Evolutionary conservation across 805 yeast species (phyloP).

Genomic region (Myxozyma melibiosi): DNA sequence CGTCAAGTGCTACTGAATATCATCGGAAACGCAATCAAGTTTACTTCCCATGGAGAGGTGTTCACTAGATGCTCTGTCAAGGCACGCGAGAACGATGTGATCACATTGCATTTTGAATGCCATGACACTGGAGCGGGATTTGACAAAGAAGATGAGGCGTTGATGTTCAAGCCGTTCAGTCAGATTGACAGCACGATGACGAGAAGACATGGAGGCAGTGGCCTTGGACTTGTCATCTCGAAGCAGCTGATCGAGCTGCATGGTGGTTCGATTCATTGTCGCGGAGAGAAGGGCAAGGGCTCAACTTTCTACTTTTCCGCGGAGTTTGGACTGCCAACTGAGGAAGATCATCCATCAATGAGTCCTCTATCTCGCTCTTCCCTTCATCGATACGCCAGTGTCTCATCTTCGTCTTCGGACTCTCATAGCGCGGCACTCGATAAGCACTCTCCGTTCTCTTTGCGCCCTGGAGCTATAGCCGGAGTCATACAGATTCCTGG

Average conservation of each 20-base stretch:
- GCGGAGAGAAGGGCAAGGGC: conserved; percentile 40
- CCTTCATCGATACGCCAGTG: conserved; percentile 2
- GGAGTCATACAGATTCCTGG: background rate
- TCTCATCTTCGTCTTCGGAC: conserved; percentile 6
- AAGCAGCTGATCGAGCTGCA: conserved; percentile 42
- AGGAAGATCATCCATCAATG: conserved; percentile 28
- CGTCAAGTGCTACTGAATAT: conserved; percentile 43
- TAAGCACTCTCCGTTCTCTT: conserved; percentile 17
- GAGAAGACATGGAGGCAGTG: conserved; percentile 40
- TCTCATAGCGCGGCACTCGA: background rate
- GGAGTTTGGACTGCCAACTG: conserved; percentile 37
- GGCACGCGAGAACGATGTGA: conserved; percentile 15
- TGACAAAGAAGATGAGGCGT: conserved; percentile 37
- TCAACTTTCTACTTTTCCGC: conserved; percentile 40
- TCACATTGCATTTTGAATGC: conserved; percentile 39
- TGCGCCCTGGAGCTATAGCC: conserved; percentile 18
- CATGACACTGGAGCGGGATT: conserved; percentile 44
- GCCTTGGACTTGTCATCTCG: conserved; percentile 43
- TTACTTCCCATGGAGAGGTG: conserved; percentile 42
- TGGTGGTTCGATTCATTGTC: conserved; percentile 40
- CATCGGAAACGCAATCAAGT: conserved; percentile 44
- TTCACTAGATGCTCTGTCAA: conserved; percentile 38
- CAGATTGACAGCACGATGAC: conserved; percentile 38
- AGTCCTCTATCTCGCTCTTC: conserved; percentile 18
- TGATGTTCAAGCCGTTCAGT: conserved; percentile 44